Evolutionary conservation across 2,329 filamentous ascomycete species (phyloP), one percentile per base, ranked within the genome.

Genomic region (Calonectria hawksworthii): DNA sequence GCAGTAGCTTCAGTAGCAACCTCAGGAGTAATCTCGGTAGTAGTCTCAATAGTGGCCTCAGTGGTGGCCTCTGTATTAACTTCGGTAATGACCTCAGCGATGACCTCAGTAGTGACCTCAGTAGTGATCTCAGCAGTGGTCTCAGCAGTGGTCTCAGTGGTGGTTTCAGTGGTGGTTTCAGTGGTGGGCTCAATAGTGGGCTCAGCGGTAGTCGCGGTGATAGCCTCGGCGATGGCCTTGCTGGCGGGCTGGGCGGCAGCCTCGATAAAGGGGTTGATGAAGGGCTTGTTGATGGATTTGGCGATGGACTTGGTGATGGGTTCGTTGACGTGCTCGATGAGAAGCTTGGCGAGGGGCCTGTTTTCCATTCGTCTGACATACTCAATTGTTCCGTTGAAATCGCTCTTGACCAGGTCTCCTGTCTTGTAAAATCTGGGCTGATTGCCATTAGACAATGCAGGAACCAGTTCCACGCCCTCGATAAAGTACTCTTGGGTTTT

Each of bases 281-380:
- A 4, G 2, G 36, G 36, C 36, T 38, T 16, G 36, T 4, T 11
- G 11, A 38, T 16, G 36, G 36, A 16, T 16, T 41, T 21, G 2
- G 16, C 16, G 16, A 41, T 21, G 18, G 41, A 18, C 41, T 44
- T 7, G 41, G 18, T 14, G 7, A 21, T 8, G 7, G 18, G 18
- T n/a, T 47, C 14, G 44, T 1, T 8, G 1, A 3, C 2, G 6
- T 21, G 9, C 44, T 47, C 44, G 10, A 3, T 23, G 83, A 74
- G 88, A 91, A 13, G 92, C 92, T n/a, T 87, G 86, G 11, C 92
- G 82, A 81, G 92, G 92, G 61, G 92, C 87, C 78, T 92, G 90
- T 86, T 86, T 76, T 92, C 90, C 75, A 90, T 90, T 16, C 91
- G 85, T 47, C 89, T 90, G 38, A 89, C 77, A 61, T 86, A 89